These are phyloP conservation scores for Canavalia ensiformis DNA, from an alignment of 306 rosid genomes.

Conservation along the genomic window DNA sequence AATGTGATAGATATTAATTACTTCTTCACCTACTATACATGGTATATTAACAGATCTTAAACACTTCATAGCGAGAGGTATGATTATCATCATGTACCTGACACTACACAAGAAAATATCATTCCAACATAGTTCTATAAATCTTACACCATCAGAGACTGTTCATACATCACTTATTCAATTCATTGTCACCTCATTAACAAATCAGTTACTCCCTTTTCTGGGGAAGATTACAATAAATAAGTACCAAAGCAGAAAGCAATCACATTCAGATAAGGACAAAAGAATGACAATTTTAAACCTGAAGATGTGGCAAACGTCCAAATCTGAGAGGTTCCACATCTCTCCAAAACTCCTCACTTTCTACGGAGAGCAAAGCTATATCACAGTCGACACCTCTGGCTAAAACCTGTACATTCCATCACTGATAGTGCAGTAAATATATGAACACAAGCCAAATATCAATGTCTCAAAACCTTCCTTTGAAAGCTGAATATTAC, in stretches of 20 bases:
- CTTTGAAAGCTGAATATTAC: constrained; percentile 2
- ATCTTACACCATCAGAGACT: constrained; percentile 26
- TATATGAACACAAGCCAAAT: constrained; percentile 20
- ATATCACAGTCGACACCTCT: constrained; percentile 94
- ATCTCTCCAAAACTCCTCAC: constrained; percentile 88
- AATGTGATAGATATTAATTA: constrained; percentile 12
- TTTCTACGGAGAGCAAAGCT: constrained; percentile 98
- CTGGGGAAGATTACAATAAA: constrained; percentile 16
- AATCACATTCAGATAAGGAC: constrained; percentile 31
- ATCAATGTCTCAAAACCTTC: constrained; percentile 24
- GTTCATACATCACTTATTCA: constrained; percentile 12
- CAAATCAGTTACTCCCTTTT: constrained; percentile 34
- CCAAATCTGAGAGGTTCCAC: constrained; percentile 88
- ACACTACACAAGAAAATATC: constrained; percentile 34
- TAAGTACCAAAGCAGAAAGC: constrained; percentile 31
- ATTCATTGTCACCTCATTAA: constrained; percentile 35
- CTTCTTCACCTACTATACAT: neutral
- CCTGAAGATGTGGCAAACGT: constrained; percentile 96
- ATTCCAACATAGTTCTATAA: constrained; percentile 40
- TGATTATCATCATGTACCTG: neutral
- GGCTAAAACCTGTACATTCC: constrained; percentile 85
- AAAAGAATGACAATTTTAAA: constrained; percentile 46
- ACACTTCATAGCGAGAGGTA: constrained; percentile 14
- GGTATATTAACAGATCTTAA: neutral
- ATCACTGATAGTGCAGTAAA: constrained; percentile 55